Base-by-base conservation (phyloP, 1,139 yeast species). In the Diutina scorzettiae region DNA sequence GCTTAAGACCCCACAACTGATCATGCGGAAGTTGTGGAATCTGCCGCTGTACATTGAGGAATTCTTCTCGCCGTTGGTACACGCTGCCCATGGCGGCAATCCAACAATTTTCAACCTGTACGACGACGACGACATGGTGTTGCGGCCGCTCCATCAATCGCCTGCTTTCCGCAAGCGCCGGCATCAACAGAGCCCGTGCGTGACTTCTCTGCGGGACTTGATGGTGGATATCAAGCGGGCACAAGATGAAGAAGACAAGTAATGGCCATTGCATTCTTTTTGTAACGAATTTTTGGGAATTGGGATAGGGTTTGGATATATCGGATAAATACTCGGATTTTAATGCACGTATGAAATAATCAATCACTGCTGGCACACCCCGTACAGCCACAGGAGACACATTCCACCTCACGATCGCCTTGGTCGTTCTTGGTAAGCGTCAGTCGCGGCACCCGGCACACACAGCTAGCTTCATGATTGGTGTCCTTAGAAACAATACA, bases 321-420 rank as follows among this genome's bases (percentile, higher is more conserved):
- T 27, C 4, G 30, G 30, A 27, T 27, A 27, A 27, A 27, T 27
- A 27, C 8, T 27, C 8, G 8, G 30, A 12, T 27, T 27, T 27
- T 5, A 27, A 11, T 9, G 30, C 30, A 11, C 30, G 14, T 14
- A 27, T 12, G 27, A n/a, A 3, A 12, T 17, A 11, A 14, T 32
- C 55, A 83, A 54, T 83, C 94, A n/a, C 78, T 71, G 51, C 91
- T 81, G 2, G 95, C 77, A 57, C 96, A 87, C 2, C 96, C 96
- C 47, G 73, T 65, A 53, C 96, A 87, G 0, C 96, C 96, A 63
- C 96, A 87, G 31, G 83, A 84, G 7, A 82, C 70, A 57, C 96
- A 87, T 49, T 80, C 78, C 9, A 56, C 58, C 7, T 41, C 41
- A 25, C 44, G 45, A 16, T 43, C 39, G 19, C 62, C 62, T 39